Evolutionary conservation across 345 rosid species (phyloP), one percentile per base, ranked within the genome.

Genomic region (Eutrema yunnanense): DNA sequence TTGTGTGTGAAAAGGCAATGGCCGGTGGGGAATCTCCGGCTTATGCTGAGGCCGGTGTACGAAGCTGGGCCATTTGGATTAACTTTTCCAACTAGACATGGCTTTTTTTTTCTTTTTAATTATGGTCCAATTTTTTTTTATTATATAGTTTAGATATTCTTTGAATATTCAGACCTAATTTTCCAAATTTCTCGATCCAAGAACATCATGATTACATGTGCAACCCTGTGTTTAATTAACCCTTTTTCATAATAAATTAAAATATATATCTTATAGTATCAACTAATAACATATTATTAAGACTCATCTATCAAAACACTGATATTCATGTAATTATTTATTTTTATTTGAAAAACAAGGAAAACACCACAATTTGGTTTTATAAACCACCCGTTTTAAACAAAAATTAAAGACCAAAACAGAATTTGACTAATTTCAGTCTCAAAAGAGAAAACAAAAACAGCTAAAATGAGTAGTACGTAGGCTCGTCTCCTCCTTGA

Each of bases 121-220:
- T 49, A 58, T 67, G 29, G 47, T 51, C 61, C 16, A 65, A 22
- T 22, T 32, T 14, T 56, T 16, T 73, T 65, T 16, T 50, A 59
- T 60, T 30, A 55, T 44, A 65, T 46, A 47, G 36, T 59, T 54
- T 43, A 63, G 12, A 13, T 8, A 37, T 2, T 37, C 26, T 42
- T 73, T 34, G 50, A 74, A 51, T 67, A 74, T 67, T 61, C 55
- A 42, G 30, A 59, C 14, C 26, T 32, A 68, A 44, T 52, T 57
- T 22, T 70, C 12, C 46, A 54, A 62, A 47, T 64, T 63, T 37
- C 53, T 76, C 12, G 69, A 69, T 75, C 74, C 67, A 64, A 70
- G 47, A 76, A 76, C 75, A 76, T 76, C 60, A 70, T 76, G 72
- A 71, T 76, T 76, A 57, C 80, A 76, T 76, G 72, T 64, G 80